Evolutionary conservation across 805 yeast genomes (phyloP), one percentile per base, ranked within the genome.

Genomic region (Kregervanrija delftensis): DNA sequence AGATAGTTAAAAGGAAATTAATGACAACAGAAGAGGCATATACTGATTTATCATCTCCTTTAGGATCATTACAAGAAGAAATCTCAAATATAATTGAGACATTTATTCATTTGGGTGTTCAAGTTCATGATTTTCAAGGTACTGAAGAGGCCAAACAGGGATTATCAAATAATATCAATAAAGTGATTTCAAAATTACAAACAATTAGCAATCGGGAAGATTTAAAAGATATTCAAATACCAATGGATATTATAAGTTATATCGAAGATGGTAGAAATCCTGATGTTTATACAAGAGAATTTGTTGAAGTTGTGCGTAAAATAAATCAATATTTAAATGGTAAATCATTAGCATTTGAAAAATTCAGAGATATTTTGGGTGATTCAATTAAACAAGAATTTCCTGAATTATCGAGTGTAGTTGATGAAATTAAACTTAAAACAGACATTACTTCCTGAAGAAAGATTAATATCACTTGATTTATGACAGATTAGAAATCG

Each of bases 201-300:
- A 63, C 60, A 35, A 69, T 60, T 5, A 38, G 55, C 5, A 37
- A 34, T 8, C 46, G 53, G 5, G 65, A 66, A 15, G 66, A 62
- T 1, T 52, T 77, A 15, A 60, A 65, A 28, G 57, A 66, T 8
- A 64, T 75, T 4, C 65, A 81, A 1, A 72, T 86, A 3, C 96
- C 96, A 1, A 62, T 84, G 34, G 96, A 90, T 57, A 90, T 90
- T n/a, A 69, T 89, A 11, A 82, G 84, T 50, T 93, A 93, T 58
- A 87, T 93, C 34, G 98, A 93, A 59, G 95, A 88, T 57, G 99
- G 99, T 2, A 72, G 99, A 53, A 93, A 93, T 59, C 98, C 99
- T 0, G 98, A 93, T 59, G 89, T 93, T 35, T 93, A 93, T 64
- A 89, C 98, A 1, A 76, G 99, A 60, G 99, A 93, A 66, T 93